phyloP scores from a whole-genome alignment of 2,329 filamentous ascomycete genomes.

The Microcyclospora tardicrescens region DNA sequence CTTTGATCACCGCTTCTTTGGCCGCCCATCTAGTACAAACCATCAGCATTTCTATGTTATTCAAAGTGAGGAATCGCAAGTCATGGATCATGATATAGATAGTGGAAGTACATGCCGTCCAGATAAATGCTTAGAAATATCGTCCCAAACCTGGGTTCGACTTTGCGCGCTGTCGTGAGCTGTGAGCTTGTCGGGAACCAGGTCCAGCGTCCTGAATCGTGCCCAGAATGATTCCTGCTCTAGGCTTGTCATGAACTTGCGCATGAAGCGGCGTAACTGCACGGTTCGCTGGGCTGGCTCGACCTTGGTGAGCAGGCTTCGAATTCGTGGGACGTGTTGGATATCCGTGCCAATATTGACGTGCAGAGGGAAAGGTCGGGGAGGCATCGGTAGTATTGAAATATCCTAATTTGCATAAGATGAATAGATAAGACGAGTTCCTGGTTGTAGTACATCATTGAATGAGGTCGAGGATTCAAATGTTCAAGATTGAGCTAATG shows the following conservation, averaged over 20 bases:
- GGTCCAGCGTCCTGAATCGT: not conserved
- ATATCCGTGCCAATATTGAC: constrained; percentile 68
- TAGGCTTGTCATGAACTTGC: constrained; percentile 13
- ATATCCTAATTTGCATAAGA: not conserved
- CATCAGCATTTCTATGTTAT: not conserved
- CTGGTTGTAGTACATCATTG: too few relatives aligned
- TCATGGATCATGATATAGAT: constrained; percentile 2
- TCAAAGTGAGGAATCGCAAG: not conserved
- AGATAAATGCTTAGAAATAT: constrained; percentile 6
- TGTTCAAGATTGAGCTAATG: too few relatives aligned
- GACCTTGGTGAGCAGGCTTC: constrained; percentile 35
- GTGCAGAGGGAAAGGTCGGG: constrained; percentile 48
- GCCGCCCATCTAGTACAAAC: constrained; percentile 31
- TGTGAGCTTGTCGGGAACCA: not conserved
- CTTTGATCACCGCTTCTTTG: constrained; percentile 40
- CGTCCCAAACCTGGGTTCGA: too few relatives aligned
- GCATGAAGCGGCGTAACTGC: constrained; percentile 9
- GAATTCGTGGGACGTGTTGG: constrained; percentile 55
- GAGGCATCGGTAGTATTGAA: constrained; percentile 26
- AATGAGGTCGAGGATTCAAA: too few relatives aligned
- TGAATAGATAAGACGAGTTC: not conserved
- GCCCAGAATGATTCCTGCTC: constrained; percentile 13
- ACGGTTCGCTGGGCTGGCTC: constrained; percentile 6
- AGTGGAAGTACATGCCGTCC: constrained; percentile 11
- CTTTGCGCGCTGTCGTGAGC: not conserved